Evolutionary conservation across 1,284 basidiomycete genomes (phyloP).

Genomic region (Ganoderma lingzhi): DNA sequence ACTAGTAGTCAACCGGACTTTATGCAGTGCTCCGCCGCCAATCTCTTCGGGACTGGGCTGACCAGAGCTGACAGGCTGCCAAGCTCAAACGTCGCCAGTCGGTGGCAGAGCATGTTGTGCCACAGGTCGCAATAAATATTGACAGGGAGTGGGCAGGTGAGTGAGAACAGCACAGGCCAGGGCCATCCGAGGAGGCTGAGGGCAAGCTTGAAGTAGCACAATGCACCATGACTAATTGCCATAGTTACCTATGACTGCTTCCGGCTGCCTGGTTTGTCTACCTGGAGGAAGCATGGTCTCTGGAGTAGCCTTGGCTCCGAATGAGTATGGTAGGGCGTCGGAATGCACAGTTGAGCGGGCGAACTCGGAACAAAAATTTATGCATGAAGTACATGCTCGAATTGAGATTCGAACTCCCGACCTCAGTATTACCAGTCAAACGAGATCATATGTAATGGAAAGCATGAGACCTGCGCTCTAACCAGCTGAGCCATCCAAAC

Average conservation of each 20-base stretch:
- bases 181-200: background rate
- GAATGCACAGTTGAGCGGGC: too few species aligned
- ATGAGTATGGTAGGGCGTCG: too few species aligned
- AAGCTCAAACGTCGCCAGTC: background rate
- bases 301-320: too few species aligned
- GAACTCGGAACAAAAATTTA: too few species aligned
- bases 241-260: too few species aligned
- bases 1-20: background rate
- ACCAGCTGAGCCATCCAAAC: constrained; percentile 34
- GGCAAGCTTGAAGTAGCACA: too few species aligned
- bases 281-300: too few species aligned
- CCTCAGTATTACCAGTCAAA: constrained; percentile 26
- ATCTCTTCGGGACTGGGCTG: background rate
- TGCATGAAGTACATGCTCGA: background rate
- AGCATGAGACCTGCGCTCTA: constrained; percentile 32
- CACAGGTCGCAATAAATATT: background rate
- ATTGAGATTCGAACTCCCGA: constrained; percentile 27
- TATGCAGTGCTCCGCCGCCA: background rate
- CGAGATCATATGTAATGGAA: constrained; percentile 17
- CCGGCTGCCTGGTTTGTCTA: too few species aligned
- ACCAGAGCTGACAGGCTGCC: background rate
- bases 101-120: background rate
- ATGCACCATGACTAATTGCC: too few species aligned
- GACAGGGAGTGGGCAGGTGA: background rate
- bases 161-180: background rate